Evolutionary conservation across 2,329 filamentous ascomycete species (phyloP).

Genomic region (Phyllachora maydis): DNA sequence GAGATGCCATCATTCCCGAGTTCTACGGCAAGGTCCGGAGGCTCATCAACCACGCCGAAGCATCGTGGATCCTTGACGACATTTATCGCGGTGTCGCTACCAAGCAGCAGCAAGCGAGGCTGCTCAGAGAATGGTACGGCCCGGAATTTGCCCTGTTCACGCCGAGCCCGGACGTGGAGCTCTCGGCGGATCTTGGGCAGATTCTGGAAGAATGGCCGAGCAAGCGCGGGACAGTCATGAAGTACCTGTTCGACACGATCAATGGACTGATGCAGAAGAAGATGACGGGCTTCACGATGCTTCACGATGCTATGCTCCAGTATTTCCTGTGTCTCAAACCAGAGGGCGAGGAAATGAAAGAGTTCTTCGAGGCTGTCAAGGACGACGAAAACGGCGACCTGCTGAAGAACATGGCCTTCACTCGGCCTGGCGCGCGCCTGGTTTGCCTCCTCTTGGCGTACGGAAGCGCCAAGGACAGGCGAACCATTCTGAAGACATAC

Average conservation of each 20-base stretch:
- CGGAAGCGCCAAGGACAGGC: conserved; percentile 80
- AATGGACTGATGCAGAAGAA: conserved; percentile 92
- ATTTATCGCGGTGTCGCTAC: conserved; percentile 82
- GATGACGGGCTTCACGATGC: conserved; percentile 88
- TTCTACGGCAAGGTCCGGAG: conserved; percentile 89
- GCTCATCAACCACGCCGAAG: conserved; percentile 89
- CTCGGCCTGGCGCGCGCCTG: conserved; percentile 65
- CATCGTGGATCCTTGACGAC: conserved; percentile 94
- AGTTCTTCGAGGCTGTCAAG: conserved; percentile 80
- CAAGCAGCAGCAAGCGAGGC: conserved; percentile 61
- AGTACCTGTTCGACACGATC: conserved; percentile 66
- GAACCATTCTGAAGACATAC: conserved; percentile 67
- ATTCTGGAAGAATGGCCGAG: conserved; percentile 63
- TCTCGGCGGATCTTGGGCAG: conserved; percentile 46
- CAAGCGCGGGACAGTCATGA: conserved; percentile 76
- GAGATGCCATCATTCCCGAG: conserved; percentile 76
- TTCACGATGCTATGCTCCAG: conserved; percentile 95
- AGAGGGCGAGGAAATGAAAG: conserved; percentile 62
- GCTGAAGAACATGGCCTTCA: conserved; percentile 91
- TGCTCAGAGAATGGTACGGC: conserved; percentile 92
- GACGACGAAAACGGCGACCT: conserved; percentile 80
- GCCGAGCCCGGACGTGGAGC: conserved; percentile 25
- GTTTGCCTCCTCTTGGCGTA: conserved; percentile 68
- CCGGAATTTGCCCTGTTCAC: conserved; percentile 76
- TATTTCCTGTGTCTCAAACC: conserved; percentile 69